phyloP scores from a whole-genome alignment of 2,329 filamentous ascomycete genomes.

The Pyricularia sp. region DNA sequence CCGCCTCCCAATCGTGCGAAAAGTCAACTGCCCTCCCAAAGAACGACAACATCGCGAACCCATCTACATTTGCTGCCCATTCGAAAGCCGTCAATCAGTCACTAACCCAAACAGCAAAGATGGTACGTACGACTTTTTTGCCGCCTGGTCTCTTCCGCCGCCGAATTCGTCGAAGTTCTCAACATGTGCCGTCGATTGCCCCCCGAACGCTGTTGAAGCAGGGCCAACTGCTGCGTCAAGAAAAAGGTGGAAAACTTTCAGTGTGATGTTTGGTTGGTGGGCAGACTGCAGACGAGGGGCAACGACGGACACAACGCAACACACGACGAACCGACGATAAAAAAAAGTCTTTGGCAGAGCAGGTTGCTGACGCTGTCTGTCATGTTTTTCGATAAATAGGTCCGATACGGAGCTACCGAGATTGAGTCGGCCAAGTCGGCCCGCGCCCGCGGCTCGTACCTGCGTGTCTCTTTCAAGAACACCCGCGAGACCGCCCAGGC shows the following conservation, averaged over 20 bases:
- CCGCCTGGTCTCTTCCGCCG: not conserved
- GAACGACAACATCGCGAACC: conserved; percentile 2
- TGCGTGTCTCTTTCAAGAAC: conserved; percentile 99
- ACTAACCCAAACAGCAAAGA: conserved; percentile 6
- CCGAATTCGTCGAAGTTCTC: not conserved
- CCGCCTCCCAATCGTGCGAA: conserved; percentile 2
- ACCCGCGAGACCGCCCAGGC: conserved; percentile 98
- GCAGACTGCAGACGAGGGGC: not conserved
- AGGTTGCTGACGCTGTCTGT: conserved; percentile 9
- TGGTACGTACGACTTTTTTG: conserved; percentile 2
- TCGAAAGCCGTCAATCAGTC: conserved; percentile 4
- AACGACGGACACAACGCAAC: not conserved
- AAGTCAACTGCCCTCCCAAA: conserved; percentile 3
- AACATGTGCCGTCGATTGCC: not conserved
- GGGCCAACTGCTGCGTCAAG: not conserved
- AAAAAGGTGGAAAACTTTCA: not conserved
- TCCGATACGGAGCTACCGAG: conserved; percentile 91
- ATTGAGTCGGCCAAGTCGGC: conserved; percentile 88
- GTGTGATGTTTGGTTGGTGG: not conserved
- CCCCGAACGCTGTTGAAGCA: not conserved
- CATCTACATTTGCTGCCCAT: not conserved
- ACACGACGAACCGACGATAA: not conserved
- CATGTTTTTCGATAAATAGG: conserved; percentile 38
- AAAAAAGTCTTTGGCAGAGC: not conserved
- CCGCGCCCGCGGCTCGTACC: conserved; percentile 96